These are phyloP conservation scores for Nicotiana knightiana DNA, from an alignment of 257 asterid genomes.

Conservation along the genomic window DNA sequence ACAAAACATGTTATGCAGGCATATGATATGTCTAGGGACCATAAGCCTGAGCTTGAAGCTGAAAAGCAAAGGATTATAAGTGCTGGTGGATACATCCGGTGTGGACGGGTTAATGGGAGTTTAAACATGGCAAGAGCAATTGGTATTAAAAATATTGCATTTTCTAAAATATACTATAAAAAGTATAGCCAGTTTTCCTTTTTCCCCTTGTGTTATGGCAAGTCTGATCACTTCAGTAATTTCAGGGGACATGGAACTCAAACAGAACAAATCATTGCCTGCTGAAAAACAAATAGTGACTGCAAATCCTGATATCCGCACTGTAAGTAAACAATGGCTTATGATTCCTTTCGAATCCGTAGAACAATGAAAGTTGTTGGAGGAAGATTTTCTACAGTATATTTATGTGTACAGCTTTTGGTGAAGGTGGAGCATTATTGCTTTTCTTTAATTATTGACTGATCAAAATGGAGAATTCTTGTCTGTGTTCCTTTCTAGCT, in stretches of 20 bases:
- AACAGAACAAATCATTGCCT: constrained; percentile 75
- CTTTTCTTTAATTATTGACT: neutral
- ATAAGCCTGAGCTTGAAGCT: constrained; percentile 71
- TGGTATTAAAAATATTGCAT: constrained; percentile 32
- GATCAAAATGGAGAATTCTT: neutral
- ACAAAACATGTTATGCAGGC: constrained; percentile 44
- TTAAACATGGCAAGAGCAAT: constrained; percentile 92
- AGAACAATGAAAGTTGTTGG: neutral
- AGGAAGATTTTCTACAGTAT: neutral
- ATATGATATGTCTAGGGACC: constrained; percentile 73
- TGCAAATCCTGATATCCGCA: constrained; percentile 72
- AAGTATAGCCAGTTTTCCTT: neutral
- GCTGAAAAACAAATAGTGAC: constrained; percentile 88
- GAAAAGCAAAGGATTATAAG: constrained; percentile 79
- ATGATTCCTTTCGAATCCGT: neutral
- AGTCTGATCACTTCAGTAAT: constrained; percentile 14
- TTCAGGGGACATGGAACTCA: constrained; percentile 89
- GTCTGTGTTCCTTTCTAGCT: neutral
- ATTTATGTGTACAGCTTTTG: neutral
- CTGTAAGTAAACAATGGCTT: constrained; percentile 42
- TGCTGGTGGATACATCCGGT: constrained; percentile 91
- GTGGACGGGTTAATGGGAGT: constrained; percentile 95
- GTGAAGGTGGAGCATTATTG: neutral
- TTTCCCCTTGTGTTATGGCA: neutral
- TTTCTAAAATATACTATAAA: too few relatives aligned